Conservation (phyloP, 1,284 basidiomycete species). For the Ustilago crameri region DNA sequence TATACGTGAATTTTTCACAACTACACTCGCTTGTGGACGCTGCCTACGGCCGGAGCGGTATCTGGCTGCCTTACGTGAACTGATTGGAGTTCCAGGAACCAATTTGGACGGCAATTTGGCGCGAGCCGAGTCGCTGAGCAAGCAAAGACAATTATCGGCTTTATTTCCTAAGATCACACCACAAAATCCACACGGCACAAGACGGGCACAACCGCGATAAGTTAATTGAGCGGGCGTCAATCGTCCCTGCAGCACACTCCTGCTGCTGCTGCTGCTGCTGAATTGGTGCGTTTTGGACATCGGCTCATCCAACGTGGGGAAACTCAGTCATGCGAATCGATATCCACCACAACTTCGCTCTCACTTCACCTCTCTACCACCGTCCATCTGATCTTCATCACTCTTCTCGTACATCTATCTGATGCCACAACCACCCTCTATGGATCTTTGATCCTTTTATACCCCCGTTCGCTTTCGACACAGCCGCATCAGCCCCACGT, state of each 20-base stretch:
- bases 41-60: no score
- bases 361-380: background rate
- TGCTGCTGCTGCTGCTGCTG: constrained; percentile 3
- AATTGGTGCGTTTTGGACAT: background rate
- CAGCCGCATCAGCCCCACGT: no score
- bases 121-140: background rate
- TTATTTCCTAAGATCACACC: constrained; percentile 1
- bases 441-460: no score
- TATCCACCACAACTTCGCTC: background rate
- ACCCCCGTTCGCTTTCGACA: no score
- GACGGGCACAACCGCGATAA: background rate
- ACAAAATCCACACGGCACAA: background rate
- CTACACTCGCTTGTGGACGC: no score
- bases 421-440: no score
- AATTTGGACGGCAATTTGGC: no score
- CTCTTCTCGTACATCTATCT: background rate
- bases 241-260: background rate
- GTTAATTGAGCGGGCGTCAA: no score
- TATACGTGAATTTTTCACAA: no score
- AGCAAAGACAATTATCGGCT: no score
- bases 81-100: no score
- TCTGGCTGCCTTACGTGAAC: no score
- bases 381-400: background rate
- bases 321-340: background rate
- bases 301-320: background rate